Percentiles rank a stretch among this genome's conserved stretches.
Evolutionary conservation across 345 rosid genomes (phyloP).

Genomic region (Schrenkiella parvula): DNA sequence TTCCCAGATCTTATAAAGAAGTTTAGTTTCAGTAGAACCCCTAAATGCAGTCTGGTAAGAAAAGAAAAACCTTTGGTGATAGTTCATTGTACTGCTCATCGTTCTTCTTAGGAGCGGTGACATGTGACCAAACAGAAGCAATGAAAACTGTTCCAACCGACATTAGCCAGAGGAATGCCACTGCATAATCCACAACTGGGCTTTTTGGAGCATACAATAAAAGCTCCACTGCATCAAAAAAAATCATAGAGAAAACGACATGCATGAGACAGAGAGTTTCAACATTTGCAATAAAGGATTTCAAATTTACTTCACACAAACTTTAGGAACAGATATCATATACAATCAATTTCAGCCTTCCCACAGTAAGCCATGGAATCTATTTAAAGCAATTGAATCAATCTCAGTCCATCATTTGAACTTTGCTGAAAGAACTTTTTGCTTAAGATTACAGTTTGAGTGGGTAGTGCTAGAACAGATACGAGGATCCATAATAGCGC

Average conservation of each 20-base stretch:
- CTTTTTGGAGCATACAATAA: conserved; percentile 73
- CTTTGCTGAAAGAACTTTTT: background rate
- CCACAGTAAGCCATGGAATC: conserved; percentile 27
- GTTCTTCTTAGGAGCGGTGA: conserved; percentile 38
- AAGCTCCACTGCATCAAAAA: conserved; percentile 71
- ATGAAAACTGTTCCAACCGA: conserved; percentile 79
- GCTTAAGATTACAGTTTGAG: background rate
- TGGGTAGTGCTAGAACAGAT: background rate
- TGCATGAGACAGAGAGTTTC: background rate
- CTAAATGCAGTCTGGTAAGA: background rate
- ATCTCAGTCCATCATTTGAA: background rate
- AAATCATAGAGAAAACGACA: background rate
- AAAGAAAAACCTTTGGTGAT: conserved; percentile 61
- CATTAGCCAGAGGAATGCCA: conserved; percentile 82
- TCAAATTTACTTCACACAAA: background rate
- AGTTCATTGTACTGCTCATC: conserved; percentile 63
- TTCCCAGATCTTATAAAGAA: too few relatives aligned
- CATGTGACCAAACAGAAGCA: conserved; percentile 78
- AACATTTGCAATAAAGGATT: background rate
- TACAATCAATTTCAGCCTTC: background rate
- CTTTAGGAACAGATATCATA: background rate
- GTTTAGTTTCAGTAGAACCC: background rate
- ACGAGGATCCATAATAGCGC: background rate
- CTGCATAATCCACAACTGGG: conserved; percentile 67
- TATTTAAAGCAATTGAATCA: background rate